Evolutionary conservation across 2,329 filamentous ascomycete genomes (phyloP).

Genomic region (Epichloe baconii): DNA sequence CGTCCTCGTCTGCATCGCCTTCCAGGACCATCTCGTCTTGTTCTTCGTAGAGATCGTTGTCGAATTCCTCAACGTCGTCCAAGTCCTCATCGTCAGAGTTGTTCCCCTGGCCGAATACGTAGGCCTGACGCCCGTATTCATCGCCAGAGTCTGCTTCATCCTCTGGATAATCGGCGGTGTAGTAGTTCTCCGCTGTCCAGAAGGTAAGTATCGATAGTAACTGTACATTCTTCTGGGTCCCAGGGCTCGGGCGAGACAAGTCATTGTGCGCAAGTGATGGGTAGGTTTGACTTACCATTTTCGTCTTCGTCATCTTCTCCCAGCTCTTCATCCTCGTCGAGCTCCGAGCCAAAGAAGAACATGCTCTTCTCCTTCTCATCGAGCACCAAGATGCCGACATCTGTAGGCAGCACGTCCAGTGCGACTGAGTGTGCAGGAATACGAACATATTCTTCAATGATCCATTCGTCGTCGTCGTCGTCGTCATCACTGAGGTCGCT

Average conservation of each 20-base stretch:
- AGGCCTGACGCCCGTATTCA: conserved; percentile 38
- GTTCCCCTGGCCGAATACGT: conserved; percentile 39
- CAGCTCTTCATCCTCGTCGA: conserved; percentile 48
- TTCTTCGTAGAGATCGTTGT: conserved; percentile 25
- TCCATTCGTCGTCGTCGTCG: conserved; percentile 38
- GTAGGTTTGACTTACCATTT: conserved; percentile 35
- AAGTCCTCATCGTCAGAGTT: conserved; percentile 44
- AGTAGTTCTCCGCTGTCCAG: conserved; percentile 56
- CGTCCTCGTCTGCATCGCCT: conserved; percentile 23
- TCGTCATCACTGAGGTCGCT: conserved; percentile 30
- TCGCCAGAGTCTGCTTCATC: conserved; percentile 61
- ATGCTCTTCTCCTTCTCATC: conserved; percentile 45
- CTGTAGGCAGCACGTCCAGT: conserved; percentile 32
- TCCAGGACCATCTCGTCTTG: conserved; percentile 26
- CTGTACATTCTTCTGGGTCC: neutral
- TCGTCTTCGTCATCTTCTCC: conserved; percentile 50
- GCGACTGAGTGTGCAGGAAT: conserved; percentile 39
- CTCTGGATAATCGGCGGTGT: conserved; percentile 68
- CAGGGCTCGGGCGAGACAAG: neutral
- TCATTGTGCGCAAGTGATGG: neutral
- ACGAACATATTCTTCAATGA: conserved; percentile 52
- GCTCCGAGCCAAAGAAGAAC: conserved; percentile 46
- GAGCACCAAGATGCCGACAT: conserved; percentile 43
- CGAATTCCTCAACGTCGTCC: conserved; percentile 41
- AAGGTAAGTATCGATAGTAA: conserved; percentile 2